Evolutionary conservation across 2,329 filamentous ascomycete species (phyloP).

Genomic region (Apiospora sp.): DNA sequence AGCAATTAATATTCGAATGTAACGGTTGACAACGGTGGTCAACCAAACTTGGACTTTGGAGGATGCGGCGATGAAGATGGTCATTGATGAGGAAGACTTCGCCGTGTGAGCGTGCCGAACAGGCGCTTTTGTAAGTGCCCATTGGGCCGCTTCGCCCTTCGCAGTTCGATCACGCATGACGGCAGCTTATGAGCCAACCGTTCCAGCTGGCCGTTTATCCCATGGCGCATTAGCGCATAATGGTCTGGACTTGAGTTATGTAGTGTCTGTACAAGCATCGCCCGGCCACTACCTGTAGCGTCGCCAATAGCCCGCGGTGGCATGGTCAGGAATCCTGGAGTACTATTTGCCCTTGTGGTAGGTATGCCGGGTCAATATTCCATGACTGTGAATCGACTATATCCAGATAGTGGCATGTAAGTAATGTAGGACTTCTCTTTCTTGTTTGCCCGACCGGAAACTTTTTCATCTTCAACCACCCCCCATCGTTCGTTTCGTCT

Average conservation of each 20-base stretch:
- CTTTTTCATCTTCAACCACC: not conserved
- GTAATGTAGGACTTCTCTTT: not conserved
- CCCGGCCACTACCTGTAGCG: not conserved
- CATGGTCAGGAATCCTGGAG: not conserved
- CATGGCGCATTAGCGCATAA: slow-evolving; percentile 17
- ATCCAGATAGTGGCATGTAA: not conserved
- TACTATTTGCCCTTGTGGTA: not conserved
- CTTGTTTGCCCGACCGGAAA: not conserved
- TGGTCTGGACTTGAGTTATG: slow-evolving; percentile 3
- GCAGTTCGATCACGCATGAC: not conserved
- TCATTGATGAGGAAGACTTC: not conserved
- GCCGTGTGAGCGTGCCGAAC: not conserved
- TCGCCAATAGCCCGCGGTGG: not conserved
- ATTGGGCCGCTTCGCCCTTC: slow-evolving; percentile 15
- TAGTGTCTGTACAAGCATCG: not conserved
- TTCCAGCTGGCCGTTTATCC: slow-evolving; percentile 17
- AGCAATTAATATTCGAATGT: not conserved
- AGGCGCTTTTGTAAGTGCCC: not conserved
- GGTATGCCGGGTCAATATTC: not conserved
- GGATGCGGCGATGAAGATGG: not conserved
- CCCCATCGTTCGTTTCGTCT: slow-evolving; percentile 12
- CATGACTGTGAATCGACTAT: not conserved
- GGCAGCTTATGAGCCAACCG: not conserved
- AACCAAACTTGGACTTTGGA: not conserved
- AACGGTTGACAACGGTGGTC: not conserved